Evolutionary conservation across 176 grass and related monocot genomes (phyloP), one percentile per base, ranked within the genome.

Genomic region (Ananas comosus): DNA sequence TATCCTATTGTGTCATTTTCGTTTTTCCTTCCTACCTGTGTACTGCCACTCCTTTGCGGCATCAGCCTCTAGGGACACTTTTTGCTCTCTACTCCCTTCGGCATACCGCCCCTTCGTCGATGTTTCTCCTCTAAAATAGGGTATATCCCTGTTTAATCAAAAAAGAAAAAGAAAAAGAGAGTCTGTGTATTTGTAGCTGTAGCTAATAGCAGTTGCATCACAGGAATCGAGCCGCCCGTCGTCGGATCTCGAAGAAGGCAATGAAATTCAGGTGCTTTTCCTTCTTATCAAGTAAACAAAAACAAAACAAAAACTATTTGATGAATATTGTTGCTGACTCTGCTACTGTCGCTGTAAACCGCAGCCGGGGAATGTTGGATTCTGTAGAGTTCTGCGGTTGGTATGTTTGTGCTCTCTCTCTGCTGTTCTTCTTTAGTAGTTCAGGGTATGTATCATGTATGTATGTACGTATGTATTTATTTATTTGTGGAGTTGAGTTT

Each of bases 211-310:
- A 48, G 27, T 69, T 29, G 49, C 8, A 13, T 64, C 51, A 51
- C 76, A 96, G 92, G 92, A 91, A 72, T 70, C 83, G 1, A 81
- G 59, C 12, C 80, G n/a, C 69, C 68, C 2, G 19, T 28, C 80
- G 65, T 67, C 83, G 17, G 94, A 92, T 79, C 84, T 97, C 51
- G 94, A 97, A 82, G 89, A 97, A 57, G 94, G 94, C 67, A 82
- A 67, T 88, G 80, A 74, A 74, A 66, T 93, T 73, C 86, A 89
- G 89, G 94, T 97, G 71, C 72, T 70, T 18, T 75, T 68, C 50
- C 52, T 50, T 17, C 33, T 24, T 28, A 11, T 76, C 65, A 72
- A 58, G 51, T 64, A n/a, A n/a, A n/a, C n/a, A n/a, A n/a, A 67
- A 49, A 19, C 25, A 19, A 42, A 61, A 19, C 28, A 51, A 53